phyloP scores from a whole-genome alignment of 805 yeast genomes.

The Zygosaccharomyces rouxii region DNA sequence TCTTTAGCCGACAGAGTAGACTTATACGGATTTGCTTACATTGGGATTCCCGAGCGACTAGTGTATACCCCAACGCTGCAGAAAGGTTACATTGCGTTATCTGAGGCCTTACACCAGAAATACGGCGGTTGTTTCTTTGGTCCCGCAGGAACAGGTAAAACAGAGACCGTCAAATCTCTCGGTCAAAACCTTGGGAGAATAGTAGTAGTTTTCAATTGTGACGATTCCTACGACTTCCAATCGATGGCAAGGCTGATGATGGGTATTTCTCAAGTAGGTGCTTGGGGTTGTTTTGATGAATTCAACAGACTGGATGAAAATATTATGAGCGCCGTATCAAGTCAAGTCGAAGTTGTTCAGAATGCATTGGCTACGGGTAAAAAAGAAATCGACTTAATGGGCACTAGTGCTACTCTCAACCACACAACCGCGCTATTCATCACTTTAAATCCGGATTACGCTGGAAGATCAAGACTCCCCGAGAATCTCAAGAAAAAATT shows the following conservation, averaged over 20 bases:
- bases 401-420: conserved; percentile 38
- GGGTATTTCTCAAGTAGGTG: conserved; percentile 79
- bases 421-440: conserved; percentile 68
- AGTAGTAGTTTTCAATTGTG: conserved; percentile 88
- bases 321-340: conserved; percentile 78
- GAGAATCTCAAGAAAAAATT: conserved; percentile 80
- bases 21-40: conserved; percentile 74
- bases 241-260: conserved; percentile 71
- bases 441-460: conserved; percentile 87
- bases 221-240: conserved; percentile 77
- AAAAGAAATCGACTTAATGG: conserved; percentile 39
- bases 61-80: conserved; percentile 74
- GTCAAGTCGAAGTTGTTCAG: conserved; percentile 72
- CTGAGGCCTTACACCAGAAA: conserved; percentile 66
- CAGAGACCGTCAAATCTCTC: conserved; percentile 82
- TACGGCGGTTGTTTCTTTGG: conserved; percentile 92
- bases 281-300: conserved; percentile 97
- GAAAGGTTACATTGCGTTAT: conserved; percentile 60
- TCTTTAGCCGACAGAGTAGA: conserved; percentile 50
- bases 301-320: conserved; percentile 73
- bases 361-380: conserved; percentile 38
- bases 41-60: conserved; percentile 67
- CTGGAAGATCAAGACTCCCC: conserved; percentile 78
- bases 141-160: conserved; percentile 97
- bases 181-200: conserved; percentile 74